Conservation (phyloP, 331 rosid species). For the Malus hybrid region DNA sequence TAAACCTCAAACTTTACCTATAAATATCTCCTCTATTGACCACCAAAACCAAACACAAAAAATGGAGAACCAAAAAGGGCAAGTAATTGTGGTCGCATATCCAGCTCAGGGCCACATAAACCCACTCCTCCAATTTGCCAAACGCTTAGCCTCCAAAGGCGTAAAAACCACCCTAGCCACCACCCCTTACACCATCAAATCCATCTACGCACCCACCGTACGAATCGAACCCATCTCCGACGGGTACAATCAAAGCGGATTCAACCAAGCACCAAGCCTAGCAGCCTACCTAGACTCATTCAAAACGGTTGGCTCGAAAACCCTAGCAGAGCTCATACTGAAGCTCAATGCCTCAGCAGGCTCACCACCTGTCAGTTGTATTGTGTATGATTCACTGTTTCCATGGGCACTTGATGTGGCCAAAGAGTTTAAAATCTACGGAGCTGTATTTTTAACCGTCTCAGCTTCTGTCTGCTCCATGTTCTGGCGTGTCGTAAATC, state of each 20-base stretch:
- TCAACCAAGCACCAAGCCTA: constrained; percentile 22
- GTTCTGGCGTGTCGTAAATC: constrained; percentile 26
- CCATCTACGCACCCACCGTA: constrained; percentile 13
- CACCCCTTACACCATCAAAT: constrained; percentile 39
- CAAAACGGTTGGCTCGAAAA: constrained; percentile 26
- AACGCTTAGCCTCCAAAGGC: constrained; percentile 37
- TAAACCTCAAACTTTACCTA: not conserved
- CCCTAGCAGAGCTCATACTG: constrained; percentile 30
- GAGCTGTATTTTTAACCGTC: constrained; percentile 45
- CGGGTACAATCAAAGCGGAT: constrained; percentile 51
- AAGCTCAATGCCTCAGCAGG: constrained; percentile 13
- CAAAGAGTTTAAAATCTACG: constrained; percentile 26
- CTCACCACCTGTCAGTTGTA: constrained; percentile 30
- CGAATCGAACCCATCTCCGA: constrained; percentile 50
- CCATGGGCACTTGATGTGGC: constrained; percentile 50
- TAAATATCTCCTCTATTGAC: not conserved
- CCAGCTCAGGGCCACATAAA: constrained; percentile 67
- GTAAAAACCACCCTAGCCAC: constrained; percentile 35
- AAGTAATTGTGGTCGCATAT: constrained; percentile 42
- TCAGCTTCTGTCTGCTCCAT: constrained; percentile 34
- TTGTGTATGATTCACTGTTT: constrained; percentile 29
- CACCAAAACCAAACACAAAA: not conserved
- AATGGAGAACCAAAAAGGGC: constrained; percentile 20
- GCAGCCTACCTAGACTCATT: constrained; percentile 27
- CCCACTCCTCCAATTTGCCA: constrained; percentile 54